These are phyloP conservation scores for Geosmithia putterillii DNA, from an alignment of 2,329 filamentous ascomycete genomes.

Conservation along the genomic window DNA sequence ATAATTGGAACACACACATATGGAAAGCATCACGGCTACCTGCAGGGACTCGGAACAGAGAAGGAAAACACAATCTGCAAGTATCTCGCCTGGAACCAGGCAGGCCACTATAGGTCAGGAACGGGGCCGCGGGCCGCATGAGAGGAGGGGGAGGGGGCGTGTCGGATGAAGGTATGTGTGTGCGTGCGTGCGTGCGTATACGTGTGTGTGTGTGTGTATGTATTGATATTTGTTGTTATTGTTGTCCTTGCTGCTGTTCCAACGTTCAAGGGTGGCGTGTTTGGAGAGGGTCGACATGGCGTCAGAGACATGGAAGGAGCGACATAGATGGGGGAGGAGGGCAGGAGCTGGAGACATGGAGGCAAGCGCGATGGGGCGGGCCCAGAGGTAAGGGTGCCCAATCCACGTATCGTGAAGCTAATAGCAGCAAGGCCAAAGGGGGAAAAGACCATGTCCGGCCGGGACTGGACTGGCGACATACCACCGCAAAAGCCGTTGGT, in stretches of 20 bases:
- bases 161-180: constrained; percentile 1
- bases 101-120: not conserved
- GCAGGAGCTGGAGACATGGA: too few species aligned
- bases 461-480: constrained; percentile 2
- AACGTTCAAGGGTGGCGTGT: not conserved
- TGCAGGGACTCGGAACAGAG: not conserved
- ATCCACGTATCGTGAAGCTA: constrained; percentile 18
- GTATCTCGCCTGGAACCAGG: too few species aligned
- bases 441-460: constrained; percentile 1
- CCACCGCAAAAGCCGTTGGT: not conserved
- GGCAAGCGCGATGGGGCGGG: constrained; percentile 9
- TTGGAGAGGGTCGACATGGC: too few species aligned
- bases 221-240: not conserved
- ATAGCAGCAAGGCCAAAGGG: constrained; percentile 6
- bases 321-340: constrained; percentile 6
- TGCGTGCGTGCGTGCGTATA: constrained; percentile 1
- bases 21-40: not conserved
- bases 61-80: not conserved
- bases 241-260: not conserved
- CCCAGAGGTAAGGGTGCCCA: constrained; percentile 25
- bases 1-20: not conserved
- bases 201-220: not conserved
- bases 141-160: not conserved
- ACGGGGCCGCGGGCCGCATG: not conserved
- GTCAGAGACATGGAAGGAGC: constrained; percentile 7